Conservation (phyloP, 129 eudicot species). For the Smallanthus sonchifolius region DNA sequence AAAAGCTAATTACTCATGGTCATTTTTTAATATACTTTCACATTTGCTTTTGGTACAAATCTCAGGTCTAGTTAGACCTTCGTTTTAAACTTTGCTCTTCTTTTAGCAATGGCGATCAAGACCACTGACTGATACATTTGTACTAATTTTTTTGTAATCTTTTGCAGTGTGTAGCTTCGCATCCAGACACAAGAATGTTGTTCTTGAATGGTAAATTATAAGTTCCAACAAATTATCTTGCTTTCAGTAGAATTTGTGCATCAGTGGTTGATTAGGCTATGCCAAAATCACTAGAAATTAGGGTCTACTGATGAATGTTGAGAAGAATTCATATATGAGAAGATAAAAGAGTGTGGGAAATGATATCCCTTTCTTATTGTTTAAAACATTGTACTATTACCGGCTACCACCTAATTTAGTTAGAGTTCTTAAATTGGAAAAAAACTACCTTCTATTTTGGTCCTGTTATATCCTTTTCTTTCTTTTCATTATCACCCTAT, state of each 20-base stretch:
- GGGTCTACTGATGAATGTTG: not conserved
- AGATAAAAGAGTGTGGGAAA: not conserved
- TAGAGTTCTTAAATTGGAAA: not conserved
- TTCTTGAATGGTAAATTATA: conserved; percentile 13
- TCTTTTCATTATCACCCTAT: not conserved
- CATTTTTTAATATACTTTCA: not conserved
- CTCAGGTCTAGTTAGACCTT: not conserved
- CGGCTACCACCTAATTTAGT: not conserved
- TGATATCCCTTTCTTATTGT: not conserved
- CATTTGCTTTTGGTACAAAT: not conserved
- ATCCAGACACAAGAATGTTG: conserved; percentile 18
- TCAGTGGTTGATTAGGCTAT: not conserved
- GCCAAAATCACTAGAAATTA: not conserved
- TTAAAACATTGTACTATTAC: not conserved
- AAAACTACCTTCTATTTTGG: not conserved
- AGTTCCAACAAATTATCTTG: not conserved
- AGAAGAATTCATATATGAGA: conserved; percentile 1
- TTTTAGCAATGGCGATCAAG: not conserved
- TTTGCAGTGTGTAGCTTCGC: conserved; percentile 18
- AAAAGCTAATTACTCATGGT: not conserved
- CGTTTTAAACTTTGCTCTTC: not conserved
- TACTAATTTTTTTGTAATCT: not conserved
- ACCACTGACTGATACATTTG: not conserved
- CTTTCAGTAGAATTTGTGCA: not conserved
- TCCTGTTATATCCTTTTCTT: not conserved